Conservation (phyloP, 2,329 filamentous ascomycete genomes). For the Aspergillus fructus region DNA sequence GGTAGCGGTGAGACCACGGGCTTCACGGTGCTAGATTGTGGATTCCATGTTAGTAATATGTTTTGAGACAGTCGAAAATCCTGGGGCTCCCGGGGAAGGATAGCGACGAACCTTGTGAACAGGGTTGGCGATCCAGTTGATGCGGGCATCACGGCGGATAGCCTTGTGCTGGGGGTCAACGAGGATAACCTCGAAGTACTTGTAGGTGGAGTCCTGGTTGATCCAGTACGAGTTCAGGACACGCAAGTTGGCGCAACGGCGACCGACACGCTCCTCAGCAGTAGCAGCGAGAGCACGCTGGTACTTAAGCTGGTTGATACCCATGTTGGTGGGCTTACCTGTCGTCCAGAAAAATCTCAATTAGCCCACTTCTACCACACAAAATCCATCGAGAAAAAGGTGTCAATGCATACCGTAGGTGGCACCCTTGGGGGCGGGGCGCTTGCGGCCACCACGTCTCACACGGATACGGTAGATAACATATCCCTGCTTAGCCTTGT, state of each 20-base stretch:
- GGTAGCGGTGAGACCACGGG: conserved; percentile 92
- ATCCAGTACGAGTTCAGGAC: conserved; percentile 99
- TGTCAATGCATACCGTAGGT: conserved; percentile 76
- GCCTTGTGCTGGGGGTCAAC: conserved; percentile 99
- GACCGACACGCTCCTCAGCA: conserved; percentile 99
- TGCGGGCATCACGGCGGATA: conserved; percentile 96
- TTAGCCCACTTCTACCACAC: conserved; percentile 17
- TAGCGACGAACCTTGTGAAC: conserved; percentile 75
- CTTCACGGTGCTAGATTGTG: conserved; percentile 77
- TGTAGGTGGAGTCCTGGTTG: conserved; percentile 99
- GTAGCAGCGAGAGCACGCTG: conserved; percentile 97
- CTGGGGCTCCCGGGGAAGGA: not conserved
- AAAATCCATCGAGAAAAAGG: conserved; percentile 6
- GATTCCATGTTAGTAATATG: conserved; percentile 22
- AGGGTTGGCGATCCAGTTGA: conserved; percentile 99
- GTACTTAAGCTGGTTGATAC: conserved; percentile 99
- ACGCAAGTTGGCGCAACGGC: conserved; percentile 97
- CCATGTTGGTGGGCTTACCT: conserved; percentile 99
- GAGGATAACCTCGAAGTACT: conserved; percentile 99
- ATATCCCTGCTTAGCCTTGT: conserved; percentile 99
- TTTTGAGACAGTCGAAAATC: not conserved
- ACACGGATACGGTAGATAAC: conserved; percentile 99
- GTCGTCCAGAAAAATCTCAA: conserved; percentile 23
- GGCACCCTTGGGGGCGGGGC: conserved; percentile 93
- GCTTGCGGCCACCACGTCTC: conserved; percentile 98